These are phyloP conservation scores for Ceratobasidium sp. DNA, from an alignment of 1,284 basidiomycete genomes.

Conservation along the genomic window DNA sequence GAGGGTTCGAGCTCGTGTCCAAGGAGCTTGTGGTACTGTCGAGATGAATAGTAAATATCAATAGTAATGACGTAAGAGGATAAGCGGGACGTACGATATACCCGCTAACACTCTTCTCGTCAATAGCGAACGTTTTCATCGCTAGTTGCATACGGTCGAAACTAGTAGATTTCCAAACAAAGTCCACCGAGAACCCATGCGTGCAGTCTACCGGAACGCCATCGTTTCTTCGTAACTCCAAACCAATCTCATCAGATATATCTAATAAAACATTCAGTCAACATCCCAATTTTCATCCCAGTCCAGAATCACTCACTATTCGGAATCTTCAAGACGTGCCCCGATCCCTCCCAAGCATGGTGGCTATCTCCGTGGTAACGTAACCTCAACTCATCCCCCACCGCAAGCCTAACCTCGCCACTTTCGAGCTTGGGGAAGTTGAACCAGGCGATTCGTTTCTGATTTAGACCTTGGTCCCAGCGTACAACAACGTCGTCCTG, in stretches of 20 bases:
- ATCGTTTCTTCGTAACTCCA: constrained; percentile 91
- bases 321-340: constrained; percentile 99
- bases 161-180: constrained; percentile 99
- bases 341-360: constrained; percentile 96
- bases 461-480: constrained; percentile 98
- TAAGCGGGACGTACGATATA: constrained; percentile 81
- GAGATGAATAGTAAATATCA: constrained; percentile 17
- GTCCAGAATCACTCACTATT: constrained; percentile 82
- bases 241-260: constrained; percentile 96
- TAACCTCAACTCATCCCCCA: constrained; percentile 95
- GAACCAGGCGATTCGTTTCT: constrained; percentile 98
- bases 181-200: constrained; percentile 95
- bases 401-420: constrained; percentile 96
- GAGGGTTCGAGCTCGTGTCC: constrained; percentile 97
- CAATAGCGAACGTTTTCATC: constrained; percentile 99
- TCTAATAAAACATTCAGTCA: constrained; percentile 74
- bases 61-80: neutral
- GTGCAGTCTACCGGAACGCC: constrained; percentile 96
- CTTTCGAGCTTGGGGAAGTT: constrained; percentile 96
- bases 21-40: constrained; percentile 95
- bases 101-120: constrained; percentile 98
- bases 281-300: neutral
- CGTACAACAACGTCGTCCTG: constrained; percentile 96
- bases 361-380: constrained; percentile 88
- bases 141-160: constrained; percentile 99